Evolutionary conservation across 164 flowering plant genomes (phyloP), one percentile per base, ranked within the genome.

Genomic region (Saururus chinensis): DNA sequence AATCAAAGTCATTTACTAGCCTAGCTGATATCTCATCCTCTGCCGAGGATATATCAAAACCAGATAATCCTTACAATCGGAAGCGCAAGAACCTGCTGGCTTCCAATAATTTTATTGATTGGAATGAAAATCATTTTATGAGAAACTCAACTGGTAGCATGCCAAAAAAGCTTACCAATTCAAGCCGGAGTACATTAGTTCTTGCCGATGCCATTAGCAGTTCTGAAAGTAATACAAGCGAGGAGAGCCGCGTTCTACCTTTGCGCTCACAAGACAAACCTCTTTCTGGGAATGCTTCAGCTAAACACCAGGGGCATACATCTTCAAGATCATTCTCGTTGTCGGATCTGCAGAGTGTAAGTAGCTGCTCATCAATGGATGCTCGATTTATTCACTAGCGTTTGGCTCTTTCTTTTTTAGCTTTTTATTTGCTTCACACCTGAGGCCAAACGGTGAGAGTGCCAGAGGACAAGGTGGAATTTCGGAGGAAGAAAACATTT

Each of bases 1-100:
- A 88, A 76, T 90, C 97, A 0, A 90, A 86, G 74, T 86, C 95
- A 10, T 90, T 76, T 61, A 75, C 92, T 0, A 88, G 88, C 62
- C 73, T 90, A n/a, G 61, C 80, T 0, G 81, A 80, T 19, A 85
- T 77, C 12, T 66, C 70, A 48, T 66, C 79, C 14, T 68, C 70
- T 51, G 64, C 81, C 9, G 66, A 82, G 72, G 89, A 87, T 37
- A 65, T 89, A 17, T 77, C 72, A 0, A 89, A 87, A 63, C 90
- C 87, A 6, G 95, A 80, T n/a, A 79, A 82, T 71, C 82, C 86
- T 2, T 84, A 85, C 70, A 74, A 76, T 26, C 73, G 88, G 65
- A 83, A 75, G 56, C 84, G 93, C 53, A 82, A 78, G 66, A 88
- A 85, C 63, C 69, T 79, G 0, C 64, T 89, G 1, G 84, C 89